Base-by-base conservation (phyloP, 495 filamentous ascomycete genomes). In the Talaromyces thailandensis region DNA sequence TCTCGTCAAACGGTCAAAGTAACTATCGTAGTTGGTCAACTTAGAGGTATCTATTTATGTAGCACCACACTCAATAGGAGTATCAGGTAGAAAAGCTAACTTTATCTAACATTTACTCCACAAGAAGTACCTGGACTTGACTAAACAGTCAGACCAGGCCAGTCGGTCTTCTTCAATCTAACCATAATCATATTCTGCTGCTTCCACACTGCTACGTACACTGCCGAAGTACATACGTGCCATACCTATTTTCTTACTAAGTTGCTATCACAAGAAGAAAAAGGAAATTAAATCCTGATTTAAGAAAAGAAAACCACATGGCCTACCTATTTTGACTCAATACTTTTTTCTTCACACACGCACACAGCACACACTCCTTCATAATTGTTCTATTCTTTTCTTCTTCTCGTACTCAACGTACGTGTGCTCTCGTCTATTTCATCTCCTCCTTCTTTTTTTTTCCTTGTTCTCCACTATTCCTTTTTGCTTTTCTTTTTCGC, bases 361-460 rank as follows among this genome's bases (percentile, higher is more conserved):
- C 35, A 68, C 69, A 68, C 63, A 64, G 64, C 68, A 55, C 51
- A 55, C 51, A 26, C 51, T 55, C 51, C 51, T 55, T 55, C 26
- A 28, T 26, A 14, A 55, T 71, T 72, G 70, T 68, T 56, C 53
- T 70, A 55, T 62, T 65, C 60, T 43, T 66, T 68, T 63, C 60
- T 64, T 63, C 64, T 53, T 63, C 65, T 48, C 66, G 69, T 65
- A 65, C 66, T 58, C 18, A 12, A 26, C 35, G 6, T 48, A 60
- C 40, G 24, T 45, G 23, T 70, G 62, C 35, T 65, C 65, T 64
- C 40, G 63, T 59, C 28, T 60, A 64, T 60, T 53, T 50, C 48
- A 58, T 64, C 64, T 63, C 64, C 56, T 64, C 35, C 66, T 64
- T 64, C 58, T 64, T 67, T 23, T 52, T 60, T 40, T 62, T 61